These are phyloP conservation scores for Scorias spongiosa DNA, from an alignment of 2,329 filamentous ascomycete species.

Conservation along the genomic window DNA sequence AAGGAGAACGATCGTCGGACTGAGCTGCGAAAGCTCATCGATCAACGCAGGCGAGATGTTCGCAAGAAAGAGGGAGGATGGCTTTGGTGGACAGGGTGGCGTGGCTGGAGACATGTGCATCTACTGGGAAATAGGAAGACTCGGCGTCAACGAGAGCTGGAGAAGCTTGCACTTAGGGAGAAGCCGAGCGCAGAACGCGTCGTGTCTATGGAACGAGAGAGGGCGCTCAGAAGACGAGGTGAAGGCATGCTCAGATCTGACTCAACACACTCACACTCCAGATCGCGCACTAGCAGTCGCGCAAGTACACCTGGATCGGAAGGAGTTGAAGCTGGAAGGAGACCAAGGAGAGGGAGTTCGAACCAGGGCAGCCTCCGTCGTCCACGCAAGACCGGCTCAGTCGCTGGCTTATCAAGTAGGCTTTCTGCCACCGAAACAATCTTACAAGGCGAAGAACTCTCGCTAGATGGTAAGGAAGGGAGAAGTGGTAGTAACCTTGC, in stretches of 20 bases:
- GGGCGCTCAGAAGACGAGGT: conserved; percentile 4
- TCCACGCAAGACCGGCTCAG: conserved; percentile 6
- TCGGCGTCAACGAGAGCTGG: conserved; percentile 15
- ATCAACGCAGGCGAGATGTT: conserved; percentile 50
- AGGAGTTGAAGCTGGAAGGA: conserved; percentile 2
- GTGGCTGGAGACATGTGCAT: conserved; percentile 30
- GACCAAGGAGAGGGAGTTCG: conserved; percentile 11
- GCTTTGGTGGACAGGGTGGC: conserved; percentile 78
- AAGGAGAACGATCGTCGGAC: conserved; percentile 81
- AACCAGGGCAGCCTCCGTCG: conserved; percentile 7
- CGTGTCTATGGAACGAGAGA: conserved; percentile 5
- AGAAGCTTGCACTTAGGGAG: conserved; percentile 15
- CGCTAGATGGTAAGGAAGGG: not conserved
- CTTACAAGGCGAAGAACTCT: conserved; percentile 7
- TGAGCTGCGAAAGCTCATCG: conserved; percentile 54
- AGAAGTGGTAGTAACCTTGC: not conserved
- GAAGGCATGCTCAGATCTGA: conserved; percentile 11
- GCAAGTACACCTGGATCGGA: conserved; percentile 13
- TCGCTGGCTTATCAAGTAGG: conserved; percentile 9
- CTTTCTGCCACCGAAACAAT: conserved; percentile 16
- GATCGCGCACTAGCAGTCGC: conserved; percentile 8
- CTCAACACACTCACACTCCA: conserved; percentile 3
- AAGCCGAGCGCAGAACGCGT: conserved; percentile 8
- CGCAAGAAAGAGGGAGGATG: conserved; percentile 57
- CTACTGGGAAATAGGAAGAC: conserved; percentile 12